These are phyloP conservation scores for Phytophthora fragariaefolia DNA, from an alignment of 352 stramenopile genomes.

Conservation along the genomic window DNA sequence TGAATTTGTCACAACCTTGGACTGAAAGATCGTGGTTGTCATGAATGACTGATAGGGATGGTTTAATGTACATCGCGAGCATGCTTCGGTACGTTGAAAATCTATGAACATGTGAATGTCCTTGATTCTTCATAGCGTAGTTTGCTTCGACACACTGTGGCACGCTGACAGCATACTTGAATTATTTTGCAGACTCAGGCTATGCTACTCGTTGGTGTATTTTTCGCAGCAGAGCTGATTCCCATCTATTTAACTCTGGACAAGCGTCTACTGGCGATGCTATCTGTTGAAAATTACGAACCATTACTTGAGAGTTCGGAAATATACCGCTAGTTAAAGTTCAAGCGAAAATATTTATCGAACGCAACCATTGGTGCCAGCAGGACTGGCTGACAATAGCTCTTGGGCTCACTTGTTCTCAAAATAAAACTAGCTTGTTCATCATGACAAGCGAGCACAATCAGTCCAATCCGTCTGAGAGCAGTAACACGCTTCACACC, in stretches of 20 bases:
- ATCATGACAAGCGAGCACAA: slow-evolving; percentile 19
- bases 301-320: slow-evolving; percentile 67
- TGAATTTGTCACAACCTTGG: neutral
- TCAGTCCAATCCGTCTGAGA: neutral
- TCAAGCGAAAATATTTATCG: slow-evolving; percentile 28
- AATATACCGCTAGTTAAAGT: slow-evolving; percentile 20
- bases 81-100: slow-evolving; percentile 55
- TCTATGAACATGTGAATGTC: neutral
- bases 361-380: neutral
- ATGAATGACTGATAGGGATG: slow-evolving; percentile 80
- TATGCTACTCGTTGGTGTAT: slow-evolving; percentile 85
- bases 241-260: slow-evolving; percentile 86
- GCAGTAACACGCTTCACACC: neutral
- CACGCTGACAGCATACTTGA: neutral
- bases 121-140: too few species aligned
- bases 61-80: slow-evolving; percentile 82
- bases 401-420: slow-evolving; percentile 4
- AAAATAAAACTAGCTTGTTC: slow-evolving; percentile 33
- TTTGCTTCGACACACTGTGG: neutral
- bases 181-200: slow-evolving; percentile 62
- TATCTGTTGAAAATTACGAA: slow-evolving; percentile 85
- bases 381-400: slow-evolving; percentile 5
- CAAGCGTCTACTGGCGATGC: slow-evolving; percentile 72
- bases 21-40: neutral
- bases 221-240: slow-evolving; percentile 78